These are phyloP conservation scores for Thielaviopsis musarum DNA, from an alignment of 2,329 filamentous ascomycete species.

Conservation along the genomic window DNA sequence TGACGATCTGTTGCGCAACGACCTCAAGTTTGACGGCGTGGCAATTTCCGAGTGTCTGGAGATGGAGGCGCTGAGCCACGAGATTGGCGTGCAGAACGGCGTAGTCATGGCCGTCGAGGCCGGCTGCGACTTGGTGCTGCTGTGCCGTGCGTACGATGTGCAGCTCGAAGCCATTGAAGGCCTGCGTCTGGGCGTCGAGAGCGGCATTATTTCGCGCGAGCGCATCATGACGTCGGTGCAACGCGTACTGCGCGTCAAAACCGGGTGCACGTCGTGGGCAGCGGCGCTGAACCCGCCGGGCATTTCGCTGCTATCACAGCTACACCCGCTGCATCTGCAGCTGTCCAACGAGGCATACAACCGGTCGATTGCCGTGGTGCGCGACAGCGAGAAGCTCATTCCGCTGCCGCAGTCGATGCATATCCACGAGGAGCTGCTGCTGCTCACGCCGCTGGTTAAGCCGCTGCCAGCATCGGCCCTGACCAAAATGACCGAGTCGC, in stretches of 20 bases:
- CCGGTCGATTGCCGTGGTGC: constrained; percentile 78
- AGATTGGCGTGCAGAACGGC: constrained; percentile 91
- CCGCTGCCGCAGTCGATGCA: constrained; percentile 71
- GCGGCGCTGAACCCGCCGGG: constrained; percentile 80
- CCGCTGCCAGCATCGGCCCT: constrained; percentile 80
- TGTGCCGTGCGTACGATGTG: constrained; percentile 74
- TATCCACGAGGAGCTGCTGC: constrained; percentile 70
- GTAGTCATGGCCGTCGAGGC: constrained; percentile 97
- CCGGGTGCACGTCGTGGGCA: constrained; percentile 75
- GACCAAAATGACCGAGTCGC: constrained; percentile 29
- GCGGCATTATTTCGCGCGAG: constrained; percentile 68
- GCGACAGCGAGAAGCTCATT: constrained; percentile 72
- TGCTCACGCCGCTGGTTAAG: constrained; percentile 79
- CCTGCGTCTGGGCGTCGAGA: constrained; percentile 75
- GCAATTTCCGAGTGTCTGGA: constrained; percentile 91
- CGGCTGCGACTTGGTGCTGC: constrained; percentile 77
- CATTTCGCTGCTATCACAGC: constrained; percentile 54
- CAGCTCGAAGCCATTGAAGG: constrained; percentile 87
- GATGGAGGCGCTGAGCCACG: constrained; percentile 90
- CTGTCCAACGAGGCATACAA: constrained; percentile 81
- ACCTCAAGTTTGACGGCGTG: constrained; percentile 79
- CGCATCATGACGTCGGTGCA: constrained; percentile 66
- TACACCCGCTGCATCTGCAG: constrained; percentile 67
- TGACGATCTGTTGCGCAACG: constrained; percentile 71
- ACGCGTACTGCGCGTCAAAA: constrained; percentile 66